Evolutionary conservation across 139 green algal species (phyloP), one percentile per base, ranked within the genome.

Genomic region (Coelastrella sp.): DNA sequence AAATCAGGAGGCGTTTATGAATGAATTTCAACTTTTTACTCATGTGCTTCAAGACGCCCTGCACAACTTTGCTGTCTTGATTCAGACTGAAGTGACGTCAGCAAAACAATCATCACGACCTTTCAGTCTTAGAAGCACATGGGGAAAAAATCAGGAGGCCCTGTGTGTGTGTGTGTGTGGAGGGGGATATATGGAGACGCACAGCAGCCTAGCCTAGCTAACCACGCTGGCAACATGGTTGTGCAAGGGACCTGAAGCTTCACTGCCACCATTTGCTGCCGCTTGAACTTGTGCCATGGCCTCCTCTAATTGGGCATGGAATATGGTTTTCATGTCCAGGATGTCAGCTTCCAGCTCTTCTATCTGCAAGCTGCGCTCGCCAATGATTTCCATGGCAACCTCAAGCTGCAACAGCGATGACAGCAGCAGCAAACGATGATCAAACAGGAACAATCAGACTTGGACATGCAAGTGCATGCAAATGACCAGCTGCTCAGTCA

Each of bases 331-430:
- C 96, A 97, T 97, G 58, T 98, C 96, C 9, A 22, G 20, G 15
- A 98, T 95, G 89, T 98, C 96, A 8, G 95, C 94, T 92, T 98
- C 93, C 56, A 98, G 85, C 89, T 97, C 88, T 59, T 97, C 96
- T 0, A 98, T 93, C 0, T 91, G 88, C 85, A 97, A 93, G 78
- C 96, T 96, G 4, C 94, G 90, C 85, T 98, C 96, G 0, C 95
- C 95, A 88, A 91, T 85, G 63, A 91, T 81, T 78, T 91, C 87
- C 49, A 91, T 70, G 3, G 87, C 87, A 25, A 91, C 87, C 17
- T 80, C 76, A 49, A 90, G 49, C 87, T 90, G 87, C 14, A 49
- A 25, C 60, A 86, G 76, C 24, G 49, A 24, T 78, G 8, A 56
- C 10, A 68, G 17, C 68, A 83, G 74, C 85, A 90, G 73, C 35